Conservation (phyloP, 345 rosid genomes). For the Eucalyptus cloeziana region DNA sequence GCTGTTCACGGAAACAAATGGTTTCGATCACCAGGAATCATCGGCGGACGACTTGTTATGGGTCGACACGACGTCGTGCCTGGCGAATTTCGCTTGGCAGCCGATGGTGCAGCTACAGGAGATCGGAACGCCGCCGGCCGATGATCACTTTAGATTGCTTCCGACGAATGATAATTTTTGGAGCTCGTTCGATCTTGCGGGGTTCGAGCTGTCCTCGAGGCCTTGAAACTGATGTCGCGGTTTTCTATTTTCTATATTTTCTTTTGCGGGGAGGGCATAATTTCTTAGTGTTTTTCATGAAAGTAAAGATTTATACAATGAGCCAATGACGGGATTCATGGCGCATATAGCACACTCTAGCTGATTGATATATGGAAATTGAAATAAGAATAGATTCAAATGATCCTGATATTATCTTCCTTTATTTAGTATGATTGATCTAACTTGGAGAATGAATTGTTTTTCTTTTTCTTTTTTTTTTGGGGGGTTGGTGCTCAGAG, state of each 20-base stretch:
- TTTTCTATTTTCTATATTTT: background rate
- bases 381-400: background rate
- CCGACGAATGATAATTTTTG: background rate
- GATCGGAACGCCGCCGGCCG: constrained; percentile 10
- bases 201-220: constrained; percentile 27
- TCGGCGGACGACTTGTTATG: background rate
- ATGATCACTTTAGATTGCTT: background rate
- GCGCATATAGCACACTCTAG: background rate
- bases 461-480: background rate
- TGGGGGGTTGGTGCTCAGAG: fast-evolving
- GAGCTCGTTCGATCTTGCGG: constrained; percentile 28
- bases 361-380: background rate
- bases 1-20: background rate
- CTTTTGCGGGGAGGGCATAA: background rate
- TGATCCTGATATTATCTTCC: background rate
- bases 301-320: background rate
- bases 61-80: constrained; percentile 11
- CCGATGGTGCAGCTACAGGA: background rate
- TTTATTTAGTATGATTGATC: background rate
- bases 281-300: background rate
- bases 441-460: background rate
- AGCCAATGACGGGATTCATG: background rate
- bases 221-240: background rate
- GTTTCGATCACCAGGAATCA: background rate
- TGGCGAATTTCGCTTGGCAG: constrained; percentile 21